Conservation (phyloP, 345 rosid species). For the Citrus glauca region DNA sequence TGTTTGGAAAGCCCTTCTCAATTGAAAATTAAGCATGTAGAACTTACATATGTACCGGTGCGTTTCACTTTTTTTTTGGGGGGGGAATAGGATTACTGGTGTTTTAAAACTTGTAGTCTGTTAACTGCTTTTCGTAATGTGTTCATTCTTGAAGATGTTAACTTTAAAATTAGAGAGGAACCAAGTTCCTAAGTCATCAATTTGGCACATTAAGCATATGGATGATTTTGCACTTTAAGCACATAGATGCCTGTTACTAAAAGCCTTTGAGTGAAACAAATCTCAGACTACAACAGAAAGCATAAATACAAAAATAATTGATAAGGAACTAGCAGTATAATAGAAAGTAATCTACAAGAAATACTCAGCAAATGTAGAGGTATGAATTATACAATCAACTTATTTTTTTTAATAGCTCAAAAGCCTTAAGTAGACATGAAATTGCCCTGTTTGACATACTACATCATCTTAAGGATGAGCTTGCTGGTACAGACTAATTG, state of each 20-base stretch:
- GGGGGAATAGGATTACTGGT: no score
- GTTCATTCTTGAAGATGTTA: neutral
- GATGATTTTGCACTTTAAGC: neutral
- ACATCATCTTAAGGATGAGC: constrained; percentile 16
- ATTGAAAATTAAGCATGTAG: neutral
- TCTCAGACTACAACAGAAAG: neutral
- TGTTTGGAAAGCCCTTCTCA: neutral
- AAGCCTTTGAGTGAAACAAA: neutral
- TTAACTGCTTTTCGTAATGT: neutral
- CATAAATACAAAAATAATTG: neutral
- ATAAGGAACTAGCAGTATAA: neutral
- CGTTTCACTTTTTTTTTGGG: no score
- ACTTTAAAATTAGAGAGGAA: neutral
- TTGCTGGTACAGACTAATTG: constrained; percentile 26
- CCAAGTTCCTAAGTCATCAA: neutral
- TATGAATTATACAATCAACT: neutral
- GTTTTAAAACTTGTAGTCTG: neutral
- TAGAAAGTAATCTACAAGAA: neutral
- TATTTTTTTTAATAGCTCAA: neutral
- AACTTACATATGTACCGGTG: neutral
- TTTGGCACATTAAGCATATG: neutral
- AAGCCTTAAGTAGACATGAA: neutral
- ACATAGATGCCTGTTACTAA: neutral
- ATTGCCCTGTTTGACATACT: neutral
- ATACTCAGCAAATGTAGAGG: neutral